phyloP scores from a whole-genome alignment of 73 alveolate genomes.

The Uronychia binucleata region DNA sequence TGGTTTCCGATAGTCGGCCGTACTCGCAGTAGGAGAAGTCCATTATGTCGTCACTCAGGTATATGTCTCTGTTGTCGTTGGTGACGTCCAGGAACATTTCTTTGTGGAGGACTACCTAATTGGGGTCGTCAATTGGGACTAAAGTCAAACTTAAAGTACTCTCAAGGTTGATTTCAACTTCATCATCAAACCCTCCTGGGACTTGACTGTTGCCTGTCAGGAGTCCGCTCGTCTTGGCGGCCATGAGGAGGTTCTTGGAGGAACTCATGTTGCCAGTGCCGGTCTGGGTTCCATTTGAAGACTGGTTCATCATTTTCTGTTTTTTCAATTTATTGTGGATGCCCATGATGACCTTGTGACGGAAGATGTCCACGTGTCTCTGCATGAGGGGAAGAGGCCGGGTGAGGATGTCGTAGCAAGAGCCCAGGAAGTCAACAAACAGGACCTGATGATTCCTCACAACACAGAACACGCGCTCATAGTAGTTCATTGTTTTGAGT shows the following conservation, averaged over 20 bases:
- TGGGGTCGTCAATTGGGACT: constrained; percentile 85
- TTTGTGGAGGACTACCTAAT: constrained; percentile 82
- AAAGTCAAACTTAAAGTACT: background rate
- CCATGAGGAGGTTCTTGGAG: background rate
- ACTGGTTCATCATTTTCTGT: background rate
- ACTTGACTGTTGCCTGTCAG: background rate
- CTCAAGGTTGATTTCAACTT: constrained; percentile 45
- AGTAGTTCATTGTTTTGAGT: constrained; percentile 85
- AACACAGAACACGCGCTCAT: constrained; percentile 92
- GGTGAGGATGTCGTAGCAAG: constrained; percentile 93
- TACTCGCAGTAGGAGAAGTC: constrained; percentile 79
- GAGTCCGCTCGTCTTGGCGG: background rate
- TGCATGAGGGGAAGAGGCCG: constrained; percentile 95
- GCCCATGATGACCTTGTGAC: constrained; percentile 95
- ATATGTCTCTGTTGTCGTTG: constrained; percentile 57
- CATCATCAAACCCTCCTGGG: constrained; percentile 37
- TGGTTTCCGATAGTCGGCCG: constrained; percentile 72
- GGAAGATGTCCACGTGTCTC: constrained; percentile 91
- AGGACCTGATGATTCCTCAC: constrained; percentile 90
- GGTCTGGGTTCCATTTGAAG: background rate
- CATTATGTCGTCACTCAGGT: constrained; percentile 66
- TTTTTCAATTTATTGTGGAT: constrained; percentile 47
- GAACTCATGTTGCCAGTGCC: constrained; percentile 4
- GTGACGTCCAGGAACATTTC: constrained; percentile 79
- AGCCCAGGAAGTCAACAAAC: constrained; percentile 94